phyloP scores from a whole-genome alignment of 805 yeast genomes.

The Yamadazyma sp. region DNA sequence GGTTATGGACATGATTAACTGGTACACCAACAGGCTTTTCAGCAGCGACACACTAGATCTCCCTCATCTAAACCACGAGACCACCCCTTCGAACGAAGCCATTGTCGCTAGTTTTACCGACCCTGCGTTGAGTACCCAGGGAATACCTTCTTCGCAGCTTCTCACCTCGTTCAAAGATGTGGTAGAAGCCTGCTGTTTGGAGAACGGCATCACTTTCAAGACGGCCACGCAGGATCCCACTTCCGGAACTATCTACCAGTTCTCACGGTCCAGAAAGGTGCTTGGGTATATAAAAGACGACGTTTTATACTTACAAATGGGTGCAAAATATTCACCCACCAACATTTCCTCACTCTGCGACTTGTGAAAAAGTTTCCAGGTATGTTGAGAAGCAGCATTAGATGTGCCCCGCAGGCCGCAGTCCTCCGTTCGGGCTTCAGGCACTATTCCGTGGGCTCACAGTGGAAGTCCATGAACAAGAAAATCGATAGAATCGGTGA shows the following conservation, averaged over 20 bases:
- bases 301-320: conserved; percentile 50
- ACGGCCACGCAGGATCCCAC: conserved; percentile 13
- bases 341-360: conserved; percentile 16
- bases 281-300: conserved; percentile 57
- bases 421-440: no score
- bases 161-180: conserved; percentile 46
- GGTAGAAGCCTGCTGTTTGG: conserved; percentile 58
- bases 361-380: no score
- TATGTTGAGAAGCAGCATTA: no score
- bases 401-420: no score
- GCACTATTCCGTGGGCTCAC: background rate
- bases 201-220: conserved; percentile 45
- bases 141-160: conserved; percentile 45
- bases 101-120: background rate
- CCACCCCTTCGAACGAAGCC: background rate
- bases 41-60: background rate
- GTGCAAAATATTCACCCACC: conserved; percentile 2
- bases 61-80: conserved; percentile 3
- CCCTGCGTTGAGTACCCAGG: conserved; percentile 20
- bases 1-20: conserved; percentile 7
- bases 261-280: background rate
- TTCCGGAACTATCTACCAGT: conserved; percentile 5
- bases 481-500: conserved; percentile 32
- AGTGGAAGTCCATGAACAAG: conserved; percentile 3
- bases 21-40: conserved; percentile 14